Evolutionary conservation across 352 stramenopile genomes (phyloP).

Genomic region (Globisporangium takayamanum): DNA sequence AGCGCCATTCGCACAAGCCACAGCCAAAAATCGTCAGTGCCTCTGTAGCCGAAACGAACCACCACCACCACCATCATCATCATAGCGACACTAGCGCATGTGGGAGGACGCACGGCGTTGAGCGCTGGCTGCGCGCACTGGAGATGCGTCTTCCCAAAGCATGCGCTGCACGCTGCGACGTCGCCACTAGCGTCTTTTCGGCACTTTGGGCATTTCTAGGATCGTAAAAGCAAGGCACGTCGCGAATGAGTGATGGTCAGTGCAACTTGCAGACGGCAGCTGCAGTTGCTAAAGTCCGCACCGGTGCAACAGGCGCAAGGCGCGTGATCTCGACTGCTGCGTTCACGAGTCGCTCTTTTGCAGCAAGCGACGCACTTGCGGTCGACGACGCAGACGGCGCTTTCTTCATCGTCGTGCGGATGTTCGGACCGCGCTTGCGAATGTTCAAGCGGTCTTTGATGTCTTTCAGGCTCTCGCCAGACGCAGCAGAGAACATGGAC

Average conservation of each 20-base stretch:
- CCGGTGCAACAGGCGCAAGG: conserved; percentile 9
- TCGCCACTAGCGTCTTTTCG: conserved; percentile 38
- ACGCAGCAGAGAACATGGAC: conserved; percentile 64
- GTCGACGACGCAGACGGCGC: conserved; percentile 1
- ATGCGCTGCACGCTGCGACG: conserved; percentile 44
- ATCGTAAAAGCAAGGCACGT: not conserved
- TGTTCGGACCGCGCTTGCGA: conserved; percentile 57
- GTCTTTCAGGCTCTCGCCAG: conserved; percentile 70
- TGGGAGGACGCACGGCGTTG: conserved; percentile 14
- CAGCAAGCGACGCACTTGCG: conserved; percentile 17
- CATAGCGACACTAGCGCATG: not conserved
- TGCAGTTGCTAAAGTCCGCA: not conserved
- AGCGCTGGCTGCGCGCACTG: conserved; percentile 37
- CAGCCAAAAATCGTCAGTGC: not conserved
- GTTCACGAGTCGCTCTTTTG: conserved; percentile 19
- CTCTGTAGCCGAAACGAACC: too few species aligned
- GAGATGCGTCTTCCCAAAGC: conserved; percentile 51
- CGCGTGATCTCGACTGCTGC: conserved; percentile 16
- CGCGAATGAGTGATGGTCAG: too few species aligned
- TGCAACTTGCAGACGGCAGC: too few species aligned
- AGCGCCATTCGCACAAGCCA: not conserved
- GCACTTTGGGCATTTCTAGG: conserved; percentile 38
- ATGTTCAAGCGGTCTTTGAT: conserved; percentile 75
- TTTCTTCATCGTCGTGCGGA: conserved; percentile 52
- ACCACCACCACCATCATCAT: too few species aligned